Base-by-base conservation (phyloP, 2,329 filamentous ascomycete genomes). In the Massarina eburnea region DNA sequence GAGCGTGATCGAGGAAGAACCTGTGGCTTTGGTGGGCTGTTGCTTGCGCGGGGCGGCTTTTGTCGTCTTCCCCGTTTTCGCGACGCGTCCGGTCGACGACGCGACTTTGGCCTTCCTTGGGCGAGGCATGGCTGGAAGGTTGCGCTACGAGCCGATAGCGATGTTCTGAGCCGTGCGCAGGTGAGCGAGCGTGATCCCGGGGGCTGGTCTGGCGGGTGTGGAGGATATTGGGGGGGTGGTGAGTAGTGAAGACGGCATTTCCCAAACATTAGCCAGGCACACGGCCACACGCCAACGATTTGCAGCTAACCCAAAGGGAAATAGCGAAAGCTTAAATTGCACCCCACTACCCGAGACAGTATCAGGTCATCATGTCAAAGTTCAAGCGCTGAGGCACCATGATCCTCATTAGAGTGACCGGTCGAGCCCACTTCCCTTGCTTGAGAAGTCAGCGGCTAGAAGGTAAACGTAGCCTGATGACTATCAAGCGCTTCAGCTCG, bases 51-150 rank as follows among this genome's bases (percentile, higher is more conserved):
- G 43, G 49, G 46, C 54, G 46, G 55, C 41, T 48, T 61, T 46
- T 19, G 52, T 39, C 33, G 54, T 45, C 38, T 41, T 51, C 15
- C 42, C 38, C 34, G 54, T 41, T 49, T 58, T 62, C 37, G 56
- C 55, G 59, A 63, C 62, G 57, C 65, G 64, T 49, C 59, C 50
- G 30, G 52, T 37, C 27, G 54, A 48, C 8, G 62, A 68, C 58
- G 62, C 61, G 60, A 68, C 55, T 55, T 69, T 71, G 19, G 66
- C 56, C 48, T 66, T 58, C 45, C 62, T 65, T 32, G 67, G 67
- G 48, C 67, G 67, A 48, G 67, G 66, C 68, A 71, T 71, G 36
- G 50, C 56, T 14, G 4, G 4, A 14, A 8, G n/a, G 9, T 8
- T 14, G 27, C 27, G 27, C n/a, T 30, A 14, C 7, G 12, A 30